A percentile compares a stretch with the other conserved stretches of the same genome.
Conservation (phyloP, 805 yeast species). For the Teunomyces pallodes region DNA sequence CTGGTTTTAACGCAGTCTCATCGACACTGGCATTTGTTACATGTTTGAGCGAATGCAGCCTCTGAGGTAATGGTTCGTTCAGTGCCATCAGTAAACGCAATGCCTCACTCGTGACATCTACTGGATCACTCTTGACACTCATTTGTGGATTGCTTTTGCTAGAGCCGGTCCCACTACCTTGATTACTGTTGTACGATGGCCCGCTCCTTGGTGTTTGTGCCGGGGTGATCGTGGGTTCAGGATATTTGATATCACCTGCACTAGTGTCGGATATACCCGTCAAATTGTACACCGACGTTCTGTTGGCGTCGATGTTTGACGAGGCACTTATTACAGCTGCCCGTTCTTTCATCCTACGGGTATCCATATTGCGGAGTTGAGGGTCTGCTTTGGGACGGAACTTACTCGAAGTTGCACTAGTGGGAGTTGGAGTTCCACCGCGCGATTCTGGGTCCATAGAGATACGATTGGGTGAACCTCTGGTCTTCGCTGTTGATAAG, state of each 20-base stretch:
- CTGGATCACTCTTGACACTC: conserved; percentile 4
- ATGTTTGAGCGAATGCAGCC: conserved; percentile 1
- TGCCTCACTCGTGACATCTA: background rate
- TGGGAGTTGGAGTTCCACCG: conserved; percentile 1
- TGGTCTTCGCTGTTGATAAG: conserved; percentile 2
- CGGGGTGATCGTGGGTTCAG: conserved; percentile 20
- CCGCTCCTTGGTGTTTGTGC: conserved; percentile 10
- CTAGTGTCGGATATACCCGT: conserved; percentile 12
- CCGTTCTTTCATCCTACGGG: conserved; percentile 6
- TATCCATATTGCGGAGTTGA: conserved; percentile 5
- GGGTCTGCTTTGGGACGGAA: conserved; percentile 14
- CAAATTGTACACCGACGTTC: conserved; percentile 16
- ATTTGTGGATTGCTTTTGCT: background rate
- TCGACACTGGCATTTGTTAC: background rate
- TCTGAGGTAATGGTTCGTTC: background rate
- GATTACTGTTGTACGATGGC: background rate
- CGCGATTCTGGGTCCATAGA: conserved; percentile 1
- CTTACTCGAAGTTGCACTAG: conserved; percentile 8
- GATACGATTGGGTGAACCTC: conserved; percentile 8
- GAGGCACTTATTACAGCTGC: conserved; percentile 16
- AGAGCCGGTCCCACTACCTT: conserved; percentile 3
- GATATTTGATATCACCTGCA: conserved; percentile 14
- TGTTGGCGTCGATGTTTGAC: conserved; percentile 15
- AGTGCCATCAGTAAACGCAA: conserved; percentile 1
- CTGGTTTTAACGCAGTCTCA: conserved; percentile 5